Evolutionary conservation across 495 filamentous ascomycete genomes (phyloP).

Genomic region (Podospora fimiseda): DNA sequence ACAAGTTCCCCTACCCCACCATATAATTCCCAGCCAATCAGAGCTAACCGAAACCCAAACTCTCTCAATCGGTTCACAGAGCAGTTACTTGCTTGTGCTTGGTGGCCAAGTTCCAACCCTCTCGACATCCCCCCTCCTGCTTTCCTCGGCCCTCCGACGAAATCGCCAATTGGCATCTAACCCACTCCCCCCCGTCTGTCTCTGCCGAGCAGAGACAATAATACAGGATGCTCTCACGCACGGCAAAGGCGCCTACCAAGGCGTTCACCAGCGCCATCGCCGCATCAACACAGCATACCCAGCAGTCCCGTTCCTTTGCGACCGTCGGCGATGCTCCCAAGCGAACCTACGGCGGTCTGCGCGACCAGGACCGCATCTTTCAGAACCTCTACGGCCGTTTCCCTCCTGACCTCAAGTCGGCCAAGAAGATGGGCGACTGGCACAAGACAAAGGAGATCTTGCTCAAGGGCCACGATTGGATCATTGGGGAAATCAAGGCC

Average conservation of each 20-base stretch:
- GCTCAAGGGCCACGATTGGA: conserved; percentile 96
- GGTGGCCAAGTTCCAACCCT: neutral
- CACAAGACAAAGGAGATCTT: conserved; percentile 98
- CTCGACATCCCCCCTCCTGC: conserved; percentile 12
- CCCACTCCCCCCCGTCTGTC: conserved; percentile 27
- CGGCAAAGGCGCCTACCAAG: conserved; percentile 35
- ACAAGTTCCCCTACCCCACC: conserved; percentile 4
- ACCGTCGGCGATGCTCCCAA: conserved; percentile 80
- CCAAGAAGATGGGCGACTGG: conserved; percentile 99
- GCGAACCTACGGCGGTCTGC: conserved; percentile 74
- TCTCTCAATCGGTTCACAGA: conserved; percentile 19
- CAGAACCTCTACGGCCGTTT: conserved; percentile 94
- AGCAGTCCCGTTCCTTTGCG: conserved; percentile 53
- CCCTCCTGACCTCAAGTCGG: conserved; percentile 80
- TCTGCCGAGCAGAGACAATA: conserved; percentile 38
- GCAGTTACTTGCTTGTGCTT: no score
- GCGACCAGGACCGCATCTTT: conserved; percentile 97
- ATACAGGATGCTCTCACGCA: conserved; percentile 43
- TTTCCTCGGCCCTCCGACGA: neutral
- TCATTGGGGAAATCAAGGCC: conserved; percentile 92
- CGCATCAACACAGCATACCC: conserved; percentile 8
- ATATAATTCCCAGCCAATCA: conserved; percentile 26
- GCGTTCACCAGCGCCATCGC: conserved; percentile 34
- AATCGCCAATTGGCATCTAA: conserved; percentile 35
- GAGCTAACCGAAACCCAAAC: conserved; percentile 19